A percentile compares a stretch with the other conserved stretches of the same genome.
Evolutionary conservation across 768 basidiomycete genomes (phyloP).

Genomic region (Pleurotus giganteus): DNA sequence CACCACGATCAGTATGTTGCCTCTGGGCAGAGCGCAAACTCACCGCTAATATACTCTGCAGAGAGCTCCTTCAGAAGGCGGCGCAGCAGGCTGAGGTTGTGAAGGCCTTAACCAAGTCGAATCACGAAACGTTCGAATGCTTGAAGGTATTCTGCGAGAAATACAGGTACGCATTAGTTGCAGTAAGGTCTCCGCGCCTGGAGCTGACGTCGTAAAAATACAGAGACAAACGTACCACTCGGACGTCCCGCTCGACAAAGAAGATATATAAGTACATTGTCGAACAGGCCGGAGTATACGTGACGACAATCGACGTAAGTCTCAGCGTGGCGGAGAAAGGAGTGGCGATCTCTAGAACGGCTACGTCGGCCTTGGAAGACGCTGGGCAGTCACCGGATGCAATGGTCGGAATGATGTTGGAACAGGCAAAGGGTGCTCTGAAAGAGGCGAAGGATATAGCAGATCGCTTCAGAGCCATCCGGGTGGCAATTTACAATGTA

Average conservation of each 20-base stretch:
- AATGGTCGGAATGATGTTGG: background rate
- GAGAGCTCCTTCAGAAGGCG: background rate
- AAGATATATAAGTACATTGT: background rate
- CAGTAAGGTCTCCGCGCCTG: background rate
- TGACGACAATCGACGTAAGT: background rate
- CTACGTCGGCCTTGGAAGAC: background rate
- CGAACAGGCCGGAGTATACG: background rate
- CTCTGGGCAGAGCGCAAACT: background rate
- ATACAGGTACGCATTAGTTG: background rate
- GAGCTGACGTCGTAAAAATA: background rate
- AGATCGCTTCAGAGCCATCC: background rate
- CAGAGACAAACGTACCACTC: background rate
- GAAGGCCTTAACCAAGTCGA: background rate
- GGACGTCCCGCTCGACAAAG: too few species aligned
- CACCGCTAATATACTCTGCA: background rate
- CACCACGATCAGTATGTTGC: background rate
- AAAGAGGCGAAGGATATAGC: background rate
- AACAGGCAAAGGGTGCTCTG: background rate
- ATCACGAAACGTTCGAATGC: conserved; percentile 6
- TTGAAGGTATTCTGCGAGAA: conserved; percentile 3
- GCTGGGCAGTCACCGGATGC: background rate
- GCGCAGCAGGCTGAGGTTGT: background rate
- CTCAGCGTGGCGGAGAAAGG: background rate
- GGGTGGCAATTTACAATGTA: background rate
- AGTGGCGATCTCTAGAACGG: background rate